Percentiles rank a stretch among this genome's conserved stretches.
These are phyloP conservation scores for Calonectria montana DNA, from an alignment of 2,329 filamentous ascomycete genomes.

Conservation along the genomic window DNA sequence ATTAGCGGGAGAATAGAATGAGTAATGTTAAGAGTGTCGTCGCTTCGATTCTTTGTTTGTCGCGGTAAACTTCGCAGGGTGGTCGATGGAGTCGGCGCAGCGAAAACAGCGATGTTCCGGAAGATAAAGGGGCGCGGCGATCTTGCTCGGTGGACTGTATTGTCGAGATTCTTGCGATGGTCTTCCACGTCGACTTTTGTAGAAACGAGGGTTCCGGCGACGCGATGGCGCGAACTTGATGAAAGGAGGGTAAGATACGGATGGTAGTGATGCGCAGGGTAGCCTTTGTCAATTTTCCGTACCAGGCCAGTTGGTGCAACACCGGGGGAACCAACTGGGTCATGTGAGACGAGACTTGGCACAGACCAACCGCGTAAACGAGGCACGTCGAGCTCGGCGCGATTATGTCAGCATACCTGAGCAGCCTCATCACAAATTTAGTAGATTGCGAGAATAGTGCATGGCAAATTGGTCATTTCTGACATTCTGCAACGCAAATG, in stretches of 20 bases:
- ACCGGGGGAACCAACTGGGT: conserved; percentile 39
- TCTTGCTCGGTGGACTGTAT: conserved; percentile 7
- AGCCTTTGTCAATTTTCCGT: conserved; percentile 34
- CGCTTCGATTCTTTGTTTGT: neutral
- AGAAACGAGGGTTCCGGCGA: conserved; percentile 17
- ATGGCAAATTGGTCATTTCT: neutral
- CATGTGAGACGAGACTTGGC: conserved; percentile 47
- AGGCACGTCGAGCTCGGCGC: neutral
- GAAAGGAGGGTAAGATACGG: conserved; percentile 29
- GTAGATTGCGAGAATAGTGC: neutral
- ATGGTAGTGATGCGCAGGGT: conserved; percentile 31
- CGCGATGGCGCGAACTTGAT: conserved; percentile 31
- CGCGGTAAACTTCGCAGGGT: conserved; percentile 7
- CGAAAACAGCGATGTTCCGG: conserved; percentile 19
- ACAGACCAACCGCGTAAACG: conserved; percentile 32
- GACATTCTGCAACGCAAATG: neutral
- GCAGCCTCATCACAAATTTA: neutral
- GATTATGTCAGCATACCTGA: conserved; percentile 2
- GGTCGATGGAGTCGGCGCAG: conserved; percentile 11
- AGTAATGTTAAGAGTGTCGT: neutral
- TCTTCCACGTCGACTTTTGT: neutral
- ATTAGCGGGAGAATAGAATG: neutral
- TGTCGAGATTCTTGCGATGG: conserved; percentile 12
- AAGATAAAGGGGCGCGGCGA: conserved; percentile 23
- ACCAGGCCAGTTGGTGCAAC: conserved; percentile 23